Percentiles rank a stretch among this genome's conserved stretches.
Conservation (phyloP, 2,329 filamentous ascomycete species). For the Mariannaea elegans region DNA sequence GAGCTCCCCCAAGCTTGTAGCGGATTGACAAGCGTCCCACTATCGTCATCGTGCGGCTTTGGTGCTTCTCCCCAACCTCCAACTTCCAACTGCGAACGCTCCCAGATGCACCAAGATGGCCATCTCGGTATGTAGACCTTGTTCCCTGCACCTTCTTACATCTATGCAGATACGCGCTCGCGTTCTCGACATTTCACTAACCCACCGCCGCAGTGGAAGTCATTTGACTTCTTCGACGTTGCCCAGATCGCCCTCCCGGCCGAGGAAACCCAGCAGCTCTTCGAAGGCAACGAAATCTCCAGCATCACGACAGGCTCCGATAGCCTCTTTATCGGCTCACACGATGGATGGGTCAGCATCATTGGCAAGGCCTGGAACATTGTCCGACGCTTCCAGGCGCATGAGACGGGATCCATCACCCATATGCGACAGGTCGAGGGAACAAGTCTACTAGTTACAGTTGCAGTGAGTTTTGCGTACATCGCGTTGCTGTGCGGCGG, state of each 20-base stretch:
- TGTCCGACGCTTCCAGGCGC: constrained; percentile 84
- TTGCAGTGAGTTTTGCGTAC: constrained; percentile 63
- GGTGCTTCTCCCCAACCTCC: constrained; percentile 27
- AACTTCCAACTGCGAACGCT: constrained; percentile 29
- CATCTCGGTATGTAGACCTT: constrained; percentile 42
- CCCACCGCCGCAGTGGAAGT: constrained; percentile 79
- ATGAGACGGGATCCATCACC: constrained; percentile 82
- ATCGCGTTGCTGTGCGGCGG: neutral
- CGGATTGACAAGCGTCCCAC: constrained; percentile 32
- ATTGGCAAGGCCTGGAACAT: constrained; percentile 89
- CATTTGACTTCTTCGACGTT: constrained; percentile 99
- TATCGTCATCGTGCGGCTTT: constrained; percentile 44
- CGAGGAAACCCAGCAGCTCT: constrained; percentile 79
- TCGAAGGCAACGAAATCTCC: constrained; percentile 84
- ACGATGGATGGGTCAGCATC: constrained; percentile 87
- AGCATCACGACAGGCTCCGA: constrained; percentile 88
- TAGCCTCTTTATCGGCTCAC: constrained; percentile 87
- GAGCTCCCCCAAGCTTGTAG: constrained; percentile 33
- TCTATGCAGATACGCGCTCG: fast-evolving
- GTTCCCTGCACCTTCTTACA: neutral
- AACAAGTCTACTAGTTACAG: constrained; percentile 85
- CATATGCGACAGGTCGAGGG: constrained; percentile 93
- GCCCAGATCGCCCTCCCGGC: constrained; percentile 82
- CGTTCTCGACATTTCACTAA: constrained; percentile 9
- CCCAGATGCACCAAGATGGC: constrained; percentile 46